Evolutionary conservation across 805 yeast species (phyloP), one percentile per base, ranked within the genome.

Genomic region (Clavispora fructus): DNA sequence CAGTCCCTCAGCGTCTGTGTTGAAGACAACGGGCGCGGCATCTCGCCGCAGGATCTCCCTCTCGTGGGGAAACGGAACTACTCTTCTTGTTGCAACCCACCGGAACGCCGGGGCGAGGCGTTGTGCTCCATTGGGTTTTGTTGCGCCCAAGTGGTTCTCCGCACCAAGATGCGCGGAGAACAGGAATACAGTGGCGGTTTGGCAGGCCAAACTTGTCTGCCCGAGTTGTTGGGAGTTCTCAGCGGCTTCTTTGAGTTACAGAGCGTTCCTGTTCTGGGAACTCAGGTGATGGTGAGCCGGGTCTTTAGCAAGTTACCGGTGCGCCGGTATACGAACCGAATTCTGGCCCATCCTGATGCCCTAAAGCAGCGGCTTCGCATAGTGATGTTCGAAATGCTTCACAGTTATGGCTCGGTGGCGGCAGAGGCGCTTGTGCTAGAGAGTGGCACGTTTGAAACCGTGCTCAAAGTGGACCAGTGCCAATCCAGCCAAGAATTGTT

Each of bases 11-110:
- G 65, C 19, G 55, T 74, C 11, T 51, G 53, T 5, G 82, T 87
- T 0, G 49, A 50, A 1, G 97, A 91, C 61, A 71, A 91, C 60
- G 97, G 97, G 0, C 26, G 17, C 2, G 97, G 97, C 0, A 78
- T 91, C 2, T 46, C 52, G 5, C 69, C 73, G 0, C 68, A 56
- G 0, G 83, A 82, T 40, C 56, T 86, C 41, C 63, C 55, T 0
- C 35, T 53, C 1, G 57, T 85, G 1, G 89, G 85, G 0, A 41
- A 51, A 12, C 63, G 73, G 16, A 68, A 78, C 55, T 65, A 64
- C 31, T 53, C 60, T 6, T 53, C 58, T 6, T 44, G 11, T 6
- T 7, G 14, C 31, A 40, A 7, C 13, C 23, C 11, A 17, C 47
- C 41, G 32, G 51, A 51, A 1, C 48, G 31, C 38, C 26, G 45